Base-by-base conservation (phyloP, 2,329 filamentous ascomycete genomes). In the Pseudogymnoascus sp. region DNA sequence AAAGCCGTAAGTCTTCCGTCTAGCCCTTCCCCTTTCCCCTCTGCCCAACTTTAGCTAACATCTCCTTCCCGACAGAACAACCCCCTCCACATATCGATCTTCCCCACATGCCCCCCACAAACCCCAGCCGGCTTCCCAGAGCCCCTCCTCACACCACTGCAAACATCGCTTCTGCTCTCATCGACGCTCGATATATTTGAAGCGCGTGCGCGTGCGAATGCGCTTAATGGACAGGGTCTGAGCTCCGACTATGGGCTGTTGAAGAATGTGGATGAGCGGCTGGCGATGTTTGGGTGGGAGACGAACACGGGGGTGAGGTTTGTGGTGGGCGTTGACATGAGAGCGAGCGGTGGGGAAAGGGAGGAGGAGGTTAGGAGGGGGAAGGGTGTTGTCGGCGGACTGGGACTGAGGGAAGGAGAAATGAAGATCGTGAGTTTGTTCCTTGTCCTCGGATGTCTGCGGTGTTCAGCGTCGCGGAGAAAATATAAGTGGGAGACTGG, bases 301-400 rank as follows among this genome's bases (percentile, higher is more conserved):
- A 97, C 94, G 61, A 97, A 96, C 75, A 97, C 94, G 0, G 92
- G 92, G 39, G 86, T 96, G 65, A 92, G 93, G 72, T 86, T 99
- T 70, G 86, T 97, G 35, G 87, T 92, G 65, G 85, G 97, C 3
- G 88, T 97, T 30, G 93, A 99, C 76, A 91, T 96, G 83, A 86
- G 92, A 67, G 92, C 92, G 1, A 79, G 88, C 60, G 59, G 25
- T 36, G 62, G 60, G 33, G 63, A 63, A 20, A 65, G 37, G 8
- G 61, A 43, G n/a, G 60, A 50, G 12, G 61, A 66, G 12, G 61
- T 58, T 22, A 66, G 61, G 37, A 61, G 30, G 16, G 33, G 69
- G 71, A 68, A 70, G 70, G 64, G 67, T 67, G 67, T 70, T 69
- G 68, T 65, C 69, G 73, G 78, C 16, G 82, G 83, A 12, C 77